phyloP scores from a whole-genome alignment of 495 filamentous ascomycete genomes.

The Penicillium psychrofluorescens region DNA sequence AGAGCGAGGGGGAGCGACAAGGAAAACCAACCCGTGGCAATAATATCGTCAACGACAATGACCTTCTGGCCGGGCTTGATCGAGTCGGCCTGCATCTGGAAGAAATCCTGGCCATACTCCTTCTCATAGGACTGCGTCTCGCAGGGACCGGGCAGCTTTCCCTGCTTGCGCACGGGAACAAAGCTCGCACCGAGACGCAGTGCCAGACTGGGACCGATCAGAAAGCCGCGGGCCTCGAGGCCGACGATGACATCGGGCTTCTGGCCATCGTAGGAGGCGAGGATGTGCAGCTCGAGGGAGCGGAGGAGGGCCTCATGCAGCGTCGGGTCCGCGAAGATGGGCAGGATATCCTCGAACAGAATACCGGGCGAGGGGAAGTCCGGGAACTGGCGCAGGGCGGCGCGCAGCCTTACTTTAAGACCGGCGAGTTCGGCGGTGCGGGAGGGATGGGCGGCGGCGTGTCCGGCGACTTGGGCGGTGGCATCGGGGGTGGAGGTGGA shows the following conservation, averaged over 20 bases:
- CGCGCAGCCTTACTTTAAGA: conserved; percentile 74
- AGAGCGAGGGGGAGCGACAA: neutral
- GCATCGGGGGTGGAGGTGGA: conserved; percentile 46
- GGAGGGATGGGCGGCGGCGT: conserved; percentile 52
- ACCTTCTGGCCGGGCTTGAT: conserved; percentile 85
- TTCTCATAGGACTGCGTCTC: conserved; percentile 80
- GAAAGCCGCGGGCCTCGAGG: conserved; percentile 88
- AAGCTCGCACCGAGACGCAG: conserved; percentile 81
- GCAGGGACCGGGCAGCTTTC: conserved; percentile 88
- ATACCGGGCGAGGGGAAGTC: conserved; percentile 95
- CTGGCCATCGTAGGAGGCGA: conserved; percentile 38
- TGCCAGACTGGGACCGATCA: conserved; percentile 89
- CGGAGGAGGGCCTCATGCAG: conserved; percentile 73
- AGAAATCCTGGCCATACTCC: conserved; percentile 94
- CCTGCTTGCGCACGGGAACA: conserved; percentile 90
- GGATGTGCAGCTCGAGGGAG: conserved; percentile 80
- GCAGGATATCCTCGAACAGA: conserved; percentile 97
- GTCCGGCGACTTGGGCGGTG: conserved; percentile 42
- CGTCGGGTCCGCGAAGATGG: conserved; percentile 76
- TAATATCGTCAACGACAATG: conserved; percentile 93
- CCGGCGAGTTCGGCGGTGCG: conserved; percentile 81
- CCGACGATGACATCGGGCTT: conserved; percentile 89
- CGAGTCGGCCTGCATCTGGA: conserved; percentile 86
- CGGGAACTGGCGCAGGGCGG: conserved; percentile 65
- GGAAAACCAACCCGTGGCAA: conserved; percentile 76